Base-by-base conservation (phyloP, 2,329 filamentous ascomycete genomes). In the Cytospora paraplurivora region DNA sequence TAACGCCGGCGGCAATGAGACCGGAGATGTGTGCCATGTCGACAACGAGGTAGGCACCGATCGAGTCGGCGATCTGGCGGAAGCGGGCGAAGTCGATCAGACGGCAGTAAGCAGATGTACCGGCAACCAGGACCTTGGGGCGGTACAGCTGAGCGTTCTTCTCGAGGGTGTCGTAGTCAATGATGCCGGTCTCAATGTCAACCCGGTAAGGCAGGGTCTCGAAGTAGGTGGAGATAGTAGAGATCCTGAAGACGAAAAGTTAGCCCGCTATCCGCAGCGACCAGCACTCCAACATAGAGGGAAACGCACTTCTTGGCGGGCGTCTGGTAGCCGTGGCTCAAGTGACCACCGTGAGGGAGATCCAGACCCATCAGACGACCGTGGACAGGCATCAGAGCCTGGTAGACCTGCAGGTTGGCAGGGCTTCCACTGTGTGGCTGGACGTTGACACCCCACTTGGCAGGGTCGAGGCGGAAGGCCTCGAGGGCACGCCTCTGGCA, bases 21-120 rank as follows among this genome's bases (percentile, higher is more conserved):
- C 95, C 95, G 56, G 94, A 98, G 76, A 99, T 98, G 80, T 99
- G 95, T 63, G 95, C 95, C 92, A 99, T 99, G 74, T 99, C 95
- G 68, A 95, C 92, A 68, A 99, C 86, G 59, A 99, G 87, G 81
- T 98, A 99, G 68, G 94, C 93, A 73, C 93, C 93, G 64, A 97
- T 91, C 51, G 88, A 90, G 79, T 98, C 93, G 67, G 93, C 92
- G 73, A 98, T 96, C 83, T 96, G 87, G 76, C 92, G 91, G 92
- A 99, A 97, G 75, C 93, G 91, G 70, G 86, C 87, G 78, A 98
- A 99, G 82, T 99, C 94, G 74, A 99, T 97, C 75, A 96, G 85
- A 71, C 95, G 91, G 85, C 94, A 97, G 88, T 99, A 99, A 62
- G 95, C 95, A 61, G 93, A 97, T 69, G 95, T 98, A 77, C 95